Base-by-base conservation (phyloP, 257 asterid species). In the Linaria vulgaris region DNA sequence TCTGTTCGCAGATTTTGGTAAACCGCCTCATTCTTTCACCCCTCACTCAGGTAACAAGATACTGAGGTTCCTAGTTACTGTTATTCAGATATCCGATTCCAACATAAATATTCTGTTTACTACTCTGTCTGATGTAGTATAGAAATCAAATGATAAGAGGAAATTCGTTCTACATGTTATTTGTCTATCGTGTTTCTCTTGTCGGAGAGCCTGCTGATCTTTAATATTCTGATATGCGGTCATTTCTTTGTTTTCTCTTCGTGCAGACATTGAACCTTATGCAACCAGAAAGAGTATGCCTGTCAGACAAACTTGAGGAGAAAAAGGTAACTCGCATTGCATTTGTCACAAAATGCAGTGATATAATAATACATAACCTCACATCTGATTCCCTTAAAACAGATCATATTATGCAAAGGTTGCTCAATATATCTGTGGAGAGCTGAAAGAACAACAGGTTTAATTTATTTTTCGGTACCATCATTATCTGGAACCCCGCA, bases 251-350 rank as follows among this genome's bases (percentile, higher is more conserved):
- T 70, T 70, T 69, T 60, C 61, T 67, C 61, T 77, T 64, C 72
- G 63, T 78, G 68, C 89, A 91, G 95, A 81, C 95, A 25, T 66
- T 87, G 72, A 88, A 83, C 72, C 90, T 91, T 58, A 79, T 86
- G 83, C 87, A 76, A 69, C 94, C 86, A 56, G 95, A 86, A 76
- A 86, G 62, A 72, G 72, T 49, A 37, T 72, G 74, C 75, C 47
- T 77, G 70, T 77, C 95, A 61, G 70, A 69, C 50, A 91, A 85
- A 80, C 78, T 83, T 59, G 66, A 58, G 24, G 85, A 84, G 64
- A 80, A 66, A n/a, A 77, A 84, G 95, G 98, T 91, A 78, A 71
- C 41, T 37, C 38, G 69, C 69, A 56, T 24, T 62, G 50, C 72
- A 38, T 64, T 56, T 54, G 56, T 61, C 48, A 21, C 59, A 69